Evolutionary conservation across 192 early-diverging fungal genomes (phyloP).

Genomic region (Backusella tuberculispora): DNA sequence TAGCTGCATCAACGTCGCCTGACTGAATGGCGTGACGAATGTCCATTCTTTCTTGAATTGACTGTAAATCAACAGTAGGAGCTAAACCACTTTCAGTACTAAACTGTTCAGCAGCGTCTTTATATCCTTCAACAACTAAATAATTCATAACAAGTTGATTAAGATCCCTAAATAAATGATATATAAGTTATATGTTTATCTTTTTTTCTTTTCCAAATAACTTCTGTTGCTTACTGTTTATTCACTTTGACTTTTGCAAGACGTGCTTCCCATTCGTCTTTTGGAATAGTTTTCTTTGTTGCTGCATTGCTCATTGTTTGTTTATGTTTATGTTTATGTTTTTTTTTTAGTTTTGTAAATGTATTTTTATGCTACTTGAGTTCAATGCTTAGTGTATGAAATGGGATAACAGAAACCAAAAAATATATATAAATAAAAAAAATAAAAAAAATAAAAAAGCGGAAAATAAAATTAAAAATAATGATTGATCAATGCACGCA

Average conservation of each 20-base stretch:
- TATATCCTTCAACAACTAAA: constrained; percentile 97
- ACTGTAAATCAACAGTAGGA: constrained; percentile 80
- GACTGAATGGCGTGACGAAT: constrained; percentile 91
- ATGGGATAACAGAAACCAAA: no score
- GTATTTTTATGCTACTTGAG: no score
- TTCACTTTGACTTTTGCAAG: constrained; percentile 83
- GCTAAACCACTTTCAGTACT: constrained; percentile 83
- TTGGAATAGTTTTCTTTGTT: constrained; percentile 61
- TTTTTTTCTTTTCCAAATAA: no score
- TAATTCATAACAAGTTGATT: constrained; percentile 99
- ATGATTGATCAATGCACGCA: no score
- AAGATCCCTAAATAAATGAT: constrained; percentile 68
- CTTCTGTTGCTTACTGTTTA: constrained; percentile 65
- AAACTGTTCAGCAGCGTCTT: constrained; percentile 98
- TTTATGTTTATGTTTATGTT: not conserved
- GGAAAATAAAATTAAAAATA: no score
- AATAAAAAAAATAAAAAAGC: no score
- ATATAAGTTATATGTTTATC: constrained; percentile 32
- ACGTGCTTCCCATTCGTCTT: constrained; percentile 86
- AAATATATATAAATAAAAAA: no score
- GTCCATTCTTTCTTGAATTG: constrained; percentile 94
- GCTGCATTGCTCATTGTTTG: constrained; percentile 16
- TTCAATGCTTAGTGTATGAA: no score
- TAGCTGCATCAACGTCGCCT: constrained; percentile 91
- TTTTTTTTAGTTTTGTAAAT: no score